Conservation (phyloP, 108 stramenopile species). For the Halocafeteria seosinensis region DNA sequence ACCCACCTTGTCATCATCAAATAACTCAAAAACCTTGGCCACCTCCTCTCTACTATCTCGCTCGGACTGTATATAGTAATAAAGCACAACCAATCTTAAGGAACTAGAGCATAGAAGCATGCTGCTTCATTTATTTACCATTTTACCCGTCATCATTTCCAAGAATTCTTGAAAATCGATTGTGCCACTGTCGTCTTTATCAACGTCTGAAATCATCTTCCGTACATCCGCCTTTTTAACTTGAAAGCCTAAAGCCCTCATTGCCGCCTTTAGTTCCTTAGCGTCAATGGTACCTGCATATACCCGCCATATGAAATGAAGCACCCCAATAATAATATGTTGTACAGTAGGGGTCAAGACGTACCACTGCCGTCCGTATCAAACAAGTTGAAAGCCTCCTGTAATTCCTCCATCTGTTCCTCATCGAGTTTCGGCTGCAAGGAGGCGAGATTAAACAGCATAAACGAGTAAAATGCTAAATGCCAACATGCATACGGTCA, state of each 20-base stretch:
- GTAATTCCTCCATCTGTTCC: constrained; percentile 20
- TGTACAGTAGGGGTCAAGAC: too few relatives aligned
- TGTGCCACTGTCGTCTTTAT: constrained; percentile 61
- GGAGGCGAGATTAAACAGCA: too few relatives aligned
- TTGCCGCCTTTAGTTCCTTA: constrained; percentile 71
- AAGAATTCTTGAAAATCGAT: constrained; percentile 70
- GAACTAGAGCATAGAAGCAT: background rate
- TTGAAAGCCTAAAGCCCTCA: constrained; percentile 68
- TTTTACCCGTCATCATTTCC: constrained; percentile 45
- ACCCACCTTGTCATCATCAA: constrained; percentile 73
- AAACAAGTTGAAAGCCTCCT: constrained; percentile 23
- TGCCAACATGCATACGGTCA: too few relatives aligned
- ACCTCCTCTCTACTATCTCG: constrained; percentile 58
- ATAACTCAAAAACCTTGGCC: constrained; percentile 60
- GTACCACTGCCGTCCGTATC: constrained; percentile 20
- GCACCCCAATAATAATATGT: background rate
- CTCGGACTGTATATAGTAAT: constrained; percentile 34
- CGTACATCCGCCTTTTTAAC: constrained; percentile 68
- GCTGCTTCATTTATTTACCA: constrained; percentile 5
- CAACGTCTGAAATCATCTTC: constrained; percentile 58
- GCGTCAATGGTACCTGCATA: constrained; percentile 54
- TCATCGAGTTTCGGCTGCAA: constrained; percentile 13
- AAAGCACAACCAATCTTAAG: constrained; percentile 41
- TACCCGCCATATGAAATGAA: background rate
- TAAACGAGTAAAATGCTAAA: too few relatives aligned